Conservation (phyloP, 805 yeast genomes). For the Clavispora vitiphila region DNA sequence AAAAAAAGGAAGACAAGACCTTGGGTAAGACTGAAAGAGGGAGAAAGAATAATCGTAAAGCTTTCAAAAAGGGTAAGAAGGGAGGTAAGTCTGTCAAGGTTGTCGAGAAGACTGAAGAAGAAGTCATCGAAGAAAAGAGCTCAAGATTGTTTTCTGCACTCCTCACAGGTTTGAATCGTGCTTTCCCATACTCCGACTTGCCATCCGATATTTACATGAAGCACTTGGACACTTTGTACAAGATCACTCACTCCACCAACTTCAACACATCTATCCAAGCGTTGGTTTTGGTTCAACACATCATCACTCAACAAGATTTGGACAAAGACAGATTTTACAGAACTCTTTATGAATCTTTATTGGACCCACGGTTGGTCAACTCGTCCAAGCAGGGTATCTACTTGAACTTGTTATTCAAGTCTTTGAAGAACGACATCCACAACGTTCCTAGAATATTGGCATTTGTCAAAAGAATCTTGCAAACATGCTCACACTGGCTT, state of each 20-base stretch:
- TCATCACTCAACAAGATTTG: constrained; percentile 56
- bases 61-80: constrained; percentile 75
- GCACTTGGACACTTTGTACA: constrained; percentile 80
- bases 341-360: constrained; percentile 82
- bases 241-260: constrained; percentile 89
- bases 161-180: constrained; percentile 91
- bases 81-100: constrained; percentile 77
- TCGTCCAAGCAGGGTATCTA: constrained; percentile 93
- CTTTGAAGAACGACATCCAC: constrained; percentile 63
- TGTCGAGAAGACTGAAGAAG: constrained; percentile 56
- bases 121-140: constrained; percentile 70
- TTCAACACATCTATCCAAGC: constrained; percentile 95
- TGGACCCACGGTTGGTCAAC: constrained; percentile 76
- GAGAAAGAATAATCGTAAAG: constrained; percentile 55
- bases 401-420: constrained; percentile 77
- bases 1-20: constrained; percentile 30
- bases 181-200: constrained; percentile 85
- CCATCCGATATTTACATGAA: constrained; percentile 63
- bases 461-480: constrained; percentile 85
- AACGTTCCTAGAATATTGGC: constrained; percentile 69
- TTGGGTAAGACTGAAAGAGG: constrained; percentile 55
- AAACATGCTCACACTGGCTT: constrained; percentile 79
- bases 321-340: constrained; percentile 70
- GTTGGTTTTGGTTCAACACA: constrained; percentile 75
- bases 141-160: constrained; percentile 84